Base-by-base conservation (phyloP, 148 eudicot species). In the Selenicereus undatus region DNA sequence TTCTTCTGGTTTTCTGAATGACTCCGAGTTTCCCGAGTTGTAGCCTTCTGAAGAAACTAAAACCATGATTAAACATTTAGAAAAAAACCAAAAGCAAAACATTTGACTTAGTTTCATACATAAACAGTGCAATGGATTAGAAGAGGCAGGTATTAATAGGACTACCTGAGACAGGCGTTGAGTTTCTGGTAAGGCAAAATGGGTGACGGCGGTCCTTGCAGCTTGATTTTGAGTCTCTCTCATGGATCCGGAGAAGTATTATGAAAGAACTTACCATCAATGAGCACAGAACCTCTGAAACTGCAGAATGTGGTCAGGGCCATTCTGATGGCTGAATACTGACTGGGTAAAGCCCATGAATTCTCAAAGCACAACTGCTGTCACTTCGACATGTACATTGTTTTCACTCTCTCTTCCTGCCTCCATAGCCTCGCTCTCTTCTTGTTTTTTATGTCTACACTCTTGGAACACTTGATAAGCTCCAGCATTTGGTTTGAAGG, bases 301-400 rank as follows among this genome's bases (percentile, higher is more conserved):
- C 18, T n/a, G 48, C 0, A 89, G 89, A 68, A 30, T 24, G 80
- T 91, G 92, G 32, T 85, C 88, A 30, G 89, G 87, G 8, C 97
- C 93, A 13, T 80, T 80, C 73, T 89, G 18, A 78, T 73, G 71
- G 77, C 60, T 8, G 78, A 20, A 75, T 92, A 91, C 22, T 74
- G 75, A 91, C 22, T 39, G 0, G 97, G 93, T 68, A 75, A 72
- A 5, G 72, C 77, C 91, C 86, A 89, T 4, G 70, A 64, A 18
- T 84, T 84, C 64, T 82, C 30, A 68, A 76, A 91, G 54, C 93
- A 92, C 54, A 87, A 9, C 82, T 92, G 92, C 35, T 90, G 89
- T 71, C 90, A 81, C 86, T 82, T 86, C 14, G 81, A 24, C 81
- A 87, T 92, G 83, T 80, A 91, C 93, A 89, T 90, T 73, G 43